phyloP scores from a whole-genome alignment of 805 yeast species.

The Clavispora santaluciae region DNA sequence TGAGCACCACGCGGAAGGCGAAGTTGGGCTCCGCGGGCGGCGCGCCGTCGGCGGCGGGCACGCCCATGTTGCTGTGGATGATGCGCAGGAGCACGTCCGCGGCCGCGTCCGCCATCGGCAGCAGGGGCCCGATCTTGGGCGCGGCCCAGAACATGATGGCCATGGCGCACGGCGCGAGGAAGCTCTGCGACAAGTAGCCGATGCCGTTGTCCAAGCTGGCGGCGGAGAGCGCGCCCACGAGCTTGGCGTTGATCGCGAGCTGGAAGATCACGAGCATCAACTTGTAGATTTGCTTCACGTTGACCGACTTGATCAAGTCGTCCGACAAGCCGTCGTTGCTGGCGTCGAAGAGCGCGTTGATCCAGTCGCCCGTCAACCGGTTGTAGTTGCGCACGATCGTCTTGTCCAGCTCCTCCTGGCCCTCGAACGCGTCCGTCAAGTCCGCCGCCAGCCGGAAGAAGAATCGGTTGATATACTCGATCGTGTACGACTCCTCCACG shows the following conservation, averaged over 20 bases:
- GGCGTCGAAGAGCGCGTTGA: slow-evolving; percentile 69
- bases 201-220: slow-evolving; percentile 70
- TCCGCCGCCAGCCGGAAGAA: slow-evolving; percentile 27
- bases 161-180: slow-evolving; percentile 52
- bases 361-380: slow-evolving; percentile 59
- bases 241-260: slow-evolving; percentile 62
- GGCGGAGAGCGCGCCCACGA: slow-evolving; percentile 49
- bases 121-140: slow-evolving; percentile 12
- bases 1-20: slow-evolving; percentile 11
- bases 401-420: slow-evolving; percentile 22
- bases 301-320: slow-evolving; percentile 63
- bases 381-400: slow-evolving; percentile 31
- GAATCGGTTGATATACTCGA: slow-evolving; percentile 31
- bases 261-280: slow-evolving; percentile 71
- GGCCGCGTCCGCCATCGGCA: slow-evolving; percentile 9
- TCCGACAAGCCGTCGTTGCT: slow-evolving; percentile 72
- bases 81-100: slow-evolving; percentile 10
- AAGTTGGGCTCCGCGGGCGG: slow-evolving; percentile 7
- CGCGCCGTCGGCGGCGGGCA: slow-evolving; percentile 5
- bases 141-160: slow-evolving; percentile 31
- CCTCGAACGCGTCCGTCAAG: slow-evolving; percentile 19
- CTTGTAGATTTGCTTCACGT: slow-evolving; percentile 61
- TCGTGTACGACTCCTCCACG: slow-evolving; percentile 26
- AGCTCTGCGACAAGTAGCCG: slow-evolving; percentile 82
- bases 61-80: slow-evolving; percentile 10